Evolutionary conservation across 2,329 filamentous ascomycete genomes (phyloP).

Genomic region (Pseudocercospora crystallina): DNA sequence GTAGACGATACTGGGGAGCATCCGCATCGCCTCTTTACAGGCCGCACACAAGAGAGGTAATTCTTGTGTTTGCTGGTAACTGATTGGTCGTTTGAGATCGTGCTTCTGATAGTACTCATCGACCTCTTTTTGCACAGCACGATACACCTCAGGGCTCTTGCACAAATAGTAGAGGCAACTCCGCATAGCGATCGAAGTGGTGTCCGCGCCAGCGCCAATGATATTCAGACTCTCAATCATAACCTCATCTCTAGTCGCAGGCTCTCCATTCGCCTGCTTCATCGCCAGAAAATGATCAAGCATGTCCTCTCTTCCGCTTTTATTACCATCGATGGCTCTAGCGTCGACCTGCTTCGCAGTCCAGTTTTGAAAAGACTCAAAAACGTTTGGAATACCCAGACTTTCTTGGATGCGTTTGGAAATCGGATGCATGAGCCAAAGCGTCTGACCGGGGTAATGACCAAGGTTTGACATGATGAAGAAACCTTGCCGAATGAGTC

Average conservation of each 20-base stretch:
- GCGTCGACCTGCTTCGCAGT: constrained; percentile 6
- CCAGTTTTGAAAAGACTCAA: constrained; percentile 16
- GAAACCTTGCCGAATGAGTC: constrained; percentile 8
- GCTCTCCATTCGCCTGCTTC: constrained; percentile 6
- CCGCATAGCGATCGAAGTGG: constrained; percentile 12
- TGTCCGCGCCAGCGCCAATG: constrained; percentile 19
- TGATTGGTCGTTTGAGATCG: constrained; percentile 24
- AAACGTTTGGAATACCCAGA: constrained; percentile 5
- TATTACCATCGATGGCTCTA: constrained; percentile 1
- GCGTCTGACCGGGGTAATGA: constrained; percentile 13
- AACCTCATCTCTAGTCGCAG: constrained; percentile 9
- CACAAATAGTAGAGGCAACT: constrained; percentile 10
- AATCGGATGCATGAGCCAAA: constrained; percentile 11
- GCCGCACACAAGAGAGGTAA: constrained; percentile 31
- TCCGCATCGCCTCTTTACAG: constrained; percentile 39
- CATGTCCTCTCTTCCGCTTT: constrained; percentile 17
- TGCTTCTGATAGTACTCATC: constrained; percentile 31
- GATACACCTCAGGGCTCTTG: constrained; percentile 6
- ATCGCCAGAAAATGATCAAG: constrained; percentile 18
- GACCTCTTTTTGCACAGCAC: constrained; percentile 35
- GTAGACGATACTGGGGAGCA: constrained; percentile 19
- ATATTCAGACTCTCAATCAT: constrained; percentile 16
- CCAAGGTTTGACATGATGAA: constrained; percentile 14
- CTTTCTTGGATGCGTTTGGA: not conserved
- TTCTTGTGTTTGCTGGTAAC: constrained; percentile 27